Evolutionary conservation across 768 basidiomycete species (phyloP), one percentile per base, ranked within the genome.

Genomic region (Leucocoprinus birnbaumii): DNA sequence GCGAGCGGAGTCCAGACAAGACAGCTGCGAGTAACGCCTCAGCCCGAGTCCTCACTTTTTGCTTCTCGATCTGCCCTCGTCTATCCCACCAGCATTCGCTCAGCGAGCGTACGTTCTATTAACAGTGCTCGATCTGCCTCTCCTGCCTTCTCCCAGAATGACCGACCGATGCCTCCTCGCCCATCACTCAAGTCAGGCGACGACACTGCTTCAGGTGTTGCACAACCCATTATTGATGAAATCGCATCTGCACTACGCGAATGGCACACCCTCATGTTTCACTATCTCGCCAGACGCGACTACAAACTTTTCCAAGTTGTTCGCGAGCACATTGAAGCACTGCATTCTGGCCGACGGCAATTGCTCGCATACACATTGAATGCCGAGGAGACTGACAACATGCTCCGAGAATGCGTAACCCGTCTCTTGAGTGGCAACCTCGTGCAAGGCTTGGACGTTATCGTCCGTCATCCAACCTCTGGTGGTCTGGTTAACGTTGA

Each of bases 161-260:
- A 80, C 61, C 91, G 93, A 66, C 88, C 86, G 1, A 74, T 88
- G 4, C 94, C 93, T 8, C 94, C 93, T 2, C 83, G 97, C 42
- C 96, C 96, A 5, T 91, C 89, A n/a, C 80, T 98, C 46, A 95
- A 94, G 59, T 91, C 93, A 9, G 93, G 92, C 35, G 96, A 97
- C 66, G 95, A 98, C 62, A 98, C 96, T 2, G 79, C 82, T 3
- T 86, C 88, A 0, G 96, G 96, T 9, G 76, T 79, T 19, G 73
- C 69, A 2, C 94, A 97, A 65, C 96, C 96, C 9, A 87, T 98
- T 65, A 85, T 98, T 48, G 96, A 98, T 71, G 96, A 98, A 74
- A 96, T 98, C 60, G 92, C 96, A 0, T 96, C 93, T 7, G 95
- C 96, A 0, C 73, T 98, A 42, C 85, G 96, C 37, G 96, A 98